A percentile compares a stretch with the other conserved stretches of the same genome.
phyloP scores from a whole-genome alignment of 257 asterid genomes.

The Orobanche coerulescens region DNA sequence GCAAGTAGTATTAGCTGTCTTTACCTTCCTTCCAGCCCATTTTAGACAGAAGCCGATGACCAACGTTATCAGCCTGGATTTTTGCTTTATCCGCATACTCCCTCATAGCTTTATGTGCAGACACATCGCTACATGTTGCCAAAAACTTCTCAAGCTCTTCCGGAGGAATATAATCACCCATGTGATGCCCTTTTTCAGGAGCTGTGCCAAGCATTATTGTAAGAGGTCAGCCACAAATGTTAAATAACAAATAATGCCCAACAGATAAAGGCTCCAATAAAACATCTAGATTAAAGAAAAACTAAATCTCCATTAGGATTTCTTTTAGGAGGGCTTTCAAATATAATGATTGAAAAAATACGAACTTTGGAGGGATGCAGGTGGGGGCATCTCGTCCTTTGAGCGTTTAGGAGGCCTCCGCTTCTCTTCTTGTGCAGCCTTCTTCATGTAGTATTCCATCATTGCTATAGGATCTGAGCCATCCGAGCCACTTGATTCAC shows the following conservation, averaged over 20 bases:
- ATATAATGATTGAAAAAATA: too few species aligned
- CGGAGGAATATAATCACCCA: constrained; percentile 91
- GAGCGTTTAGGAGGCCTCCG: constrained; percentile 60
- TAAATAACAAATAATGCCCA: background rate
- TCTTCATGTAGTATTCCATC: constrained; percentile 97
- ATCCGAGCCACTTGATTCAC: constrained; percentile 43
- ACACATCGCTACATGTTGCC: constrained; percentile 70
- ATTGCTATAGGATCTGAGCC: constrained; percentile 79
- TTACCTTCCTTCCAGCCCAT: constrained; percentile 99
- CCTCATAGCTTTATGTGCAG: constrained; percentile 52
- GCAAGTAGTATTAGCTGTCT: too few species aligned
- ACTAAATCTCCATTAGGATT: too few species aligned
- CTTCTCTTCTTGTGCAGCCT: constrained; percentile 90
- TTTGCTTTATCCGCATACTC: constrained; percentile 59
- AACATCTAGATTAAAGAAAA: too few species aligned
- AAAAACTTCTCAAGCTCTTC: constrained; percentile 92
- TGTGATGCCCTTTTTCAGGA: constrained; percentile 82
- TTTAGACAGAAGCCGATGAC: constrained; percentile 79
- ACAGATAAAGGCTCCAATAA: background rate
- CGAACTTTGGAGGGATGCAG: constrained; percentile 73
- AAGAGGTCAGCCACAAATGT: too few species aligned
- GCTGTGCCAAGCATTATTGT: constrained; percentile 30
- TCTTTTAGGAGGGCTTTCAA: too few species aligned
- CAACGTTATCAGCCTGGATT: constrained; percentile 96
- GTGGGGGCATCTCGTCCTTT: constrained; percentile 98